A percentile compares a stretch with the other conserved stretches of the same genome.
Conservation (phyloP, 1,139 yeast species). For the Sugiyamaella japonica region DNA sequence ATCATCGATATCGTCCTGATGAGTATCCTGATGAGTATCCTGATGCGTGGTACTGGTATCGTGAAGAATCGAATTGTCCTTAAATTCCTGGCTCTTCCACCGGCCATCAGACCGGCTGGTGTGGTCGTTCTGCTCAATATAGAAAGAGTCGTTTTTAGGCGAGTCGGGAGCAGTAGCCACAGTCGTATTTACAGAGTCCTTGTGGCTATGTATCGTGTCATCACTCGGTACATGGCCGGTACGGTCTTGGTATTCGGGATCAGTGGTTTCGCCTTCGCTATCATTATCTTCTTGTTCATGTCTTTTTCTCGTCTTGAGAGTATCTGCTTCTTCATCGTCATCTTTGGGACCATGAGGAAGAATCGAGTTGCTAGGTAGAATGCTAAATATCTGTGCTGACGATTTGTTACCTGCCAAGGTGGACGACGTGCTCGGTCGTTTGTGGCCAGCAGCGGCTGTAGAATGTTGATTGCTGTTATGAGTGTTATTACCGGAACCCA, state of each 20-base stretch:
- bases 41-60: too few species aligned
- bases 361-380: constrained; percentile 33
- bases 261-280: constrained; percentile 5
- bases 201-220: background rate
- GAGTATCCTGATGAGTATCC: background rate
- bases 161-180: background rate
- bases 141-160: constrained; percentile 16
- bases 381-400: constrained; percentile 28
- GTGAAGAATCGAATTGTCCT: background rate
- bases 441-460: background rate
- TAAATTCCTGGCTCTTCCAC: constrained; percentile 9
- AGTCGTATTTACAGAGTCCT: background rate
- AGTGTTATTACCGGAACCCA: background rate
- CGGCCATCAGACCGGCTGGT: constrained; percentile 3
- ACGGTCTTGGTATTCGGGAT: background rate
- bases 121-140: constrained; percentile 10
- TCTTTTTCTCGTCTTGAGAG: background rate
- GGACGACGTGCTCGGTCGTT: constrained; percentile 8
- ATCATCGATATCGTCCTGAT: constrained; percentile 2
- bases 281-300: constrained; percentile 2
- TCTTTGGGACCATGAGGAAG: constrained; percentile 25
- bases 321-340: constrained; percentile 12
- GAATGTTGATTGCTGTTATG: too few species aligned
- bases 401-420: constrained; percentile 5
- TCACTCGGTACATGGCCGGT: background rate